Evolutionary conservation across 2,329 filamentous ascomycete species (phyloP), one percentile per base, ranked within the genome.

Genomic region (Neoscytalidium dimidiatum): DNA sequence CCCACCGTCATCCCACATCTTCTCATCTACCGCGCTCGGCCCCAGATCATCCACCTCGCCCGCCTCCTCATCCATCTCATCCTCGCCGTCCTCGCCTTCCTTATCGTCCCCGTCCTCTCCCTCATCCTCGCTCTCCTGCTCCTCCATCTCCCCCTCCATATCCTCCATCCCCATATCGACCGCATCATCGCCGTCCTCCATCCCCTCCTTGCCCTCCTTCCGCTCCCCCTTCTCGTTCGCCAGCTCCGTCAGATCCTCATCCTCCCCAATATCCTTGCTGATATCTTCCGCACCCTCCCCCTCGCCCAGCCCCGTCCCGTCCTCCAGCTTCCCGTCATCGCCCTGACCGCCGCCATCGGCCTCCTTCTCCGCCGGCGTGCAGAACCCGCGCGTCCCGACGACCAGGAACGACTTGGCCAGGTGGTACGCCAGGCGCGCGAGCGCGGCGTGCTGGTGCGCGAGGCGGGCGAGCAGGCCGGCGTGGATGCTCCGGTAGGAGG

Each of bases 281-380:
- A 99, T 98, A 77, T 99, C 94, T 74, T 99, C 94, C 4, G 91
- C 94, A 19, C 94, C 96, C 77, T 97, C 92, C 11, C 95, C 96
- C 51, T 97, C 95, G 21, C 95, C 96, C 26, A 99, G 87, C 35
- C 95, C 96, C 11, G 94, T 98, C 17, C 96, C 96, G 41, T 88
- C 88, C 77, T 99, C 94, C 31, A 97, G 83, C 71, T 96, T 91
- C 13, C 94, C 92, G 26, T 87, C 85, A 66, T 91, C 86, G 21
- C 86, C 87, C 64, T 89, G 87, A 56, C 89, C 87, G 13, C 41
- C 46, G 11, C 43, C 48, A 44, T 92, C 75, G 17, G 69, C 68
- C 2, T 88, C 88, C 70, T 93, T 90, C 71, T 98, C 94, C 23
- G 90, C 85, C 0, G 95, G 95, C 21, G 89, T 92, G 74, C 95